Evolutionary conservation across 2,329 filamentous ascomycete genomes (phyloP), one percentile per base, ranked within the genome.

Genomic region (Hypomyces rosellus): DNA sequence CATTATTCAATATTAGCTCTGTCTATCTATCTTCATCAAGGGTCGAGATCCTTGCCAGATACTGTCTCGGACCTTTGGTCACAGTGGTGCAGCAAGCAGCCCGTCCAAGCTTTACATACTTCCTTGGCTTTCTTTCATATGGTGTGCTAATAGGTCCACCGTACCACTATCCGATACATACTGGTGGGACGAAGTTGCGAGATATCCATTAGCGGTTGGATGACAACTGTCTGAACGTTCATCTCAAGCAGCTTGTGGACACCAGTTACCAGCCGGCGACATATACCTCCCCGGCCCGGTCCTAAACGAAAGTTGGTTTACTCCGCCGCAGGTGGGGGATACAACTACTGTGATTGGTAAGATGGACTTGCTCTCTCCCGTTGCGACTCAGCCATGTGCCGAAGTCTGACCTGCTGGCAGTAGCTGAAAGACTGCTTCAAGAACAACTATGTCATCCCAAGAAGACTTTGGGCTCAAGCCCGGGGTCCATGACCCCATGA

Each of bases 401-500:
- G 6, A 30, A 30, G 25, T 30, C 25, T 30, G 25, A 30, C 25
- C 4, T 8, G 25, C 25, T 30, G 6, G 25, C 25, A 11, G 25
- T 30, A 30, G 25, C 25, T 30, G 25, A 30, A 30, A 30, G 25
- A 11, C 9, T 30, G 2, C 25, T 30, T 30, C 25, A 30, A 30
- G 9, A 8, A 30, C 9, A 7, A 42, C 18, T 7, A 42, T 41
- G 39, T 42, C 39, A 13, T 15, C 39, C 9, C n/a, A 20, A 5
- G 16, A 48, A n/a, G 16, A 8, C 16, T 34, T 13, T 11, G 22
- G 41, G 13, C 45, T 52, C 33, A 52, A 36, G 25, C 22, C 22
- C 12, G 43, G 46, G 14, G 46, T 43, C 12, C 2, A 4, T n/a
- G 11, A 52, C 18, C 51, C 51, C 4, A 43, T 49, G 43, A 6